Percentiles rank a stretch among this genome's conserved stretches.
phyloP scores from a whole-genome alignment of 192 early-diverging fungal genomes.

The Backusella australiensis region DNA sequence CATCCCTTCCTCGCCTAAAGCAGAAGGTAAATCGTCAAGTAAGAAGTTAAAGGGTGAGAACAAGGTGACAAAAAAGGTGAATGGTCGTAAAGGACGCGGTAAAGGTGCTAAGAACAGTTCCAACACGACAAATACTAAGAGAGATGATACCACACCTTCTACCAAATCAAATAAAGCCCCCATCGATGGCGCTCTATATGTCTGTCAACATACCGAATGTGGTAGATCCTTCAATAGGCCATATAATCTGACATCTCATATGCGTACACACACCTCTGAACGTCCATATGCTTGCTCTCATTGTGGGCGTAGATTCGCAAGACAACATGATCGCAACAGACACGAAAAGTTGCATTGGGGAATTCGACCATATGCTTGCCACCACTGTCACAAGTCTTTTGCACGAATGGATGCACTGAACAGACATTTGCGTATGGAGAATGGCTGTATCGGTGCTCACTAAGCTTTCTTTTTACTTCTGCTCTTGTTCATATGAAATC shows the following conservation, averaged over 20 bases:
- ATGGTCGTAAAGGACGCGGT: conserved; percentile 1
- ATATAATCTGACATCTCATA: conserved; percentile 76
- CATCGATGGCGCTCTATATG: conserved; percentile 7
- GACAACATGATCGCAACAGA: conserved; percentile 89
- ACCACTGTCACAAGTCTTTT: conserved; percentile 68
- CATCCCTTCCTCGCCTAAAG: background rate
- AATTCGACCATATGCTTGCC: conserved; percentile 66
- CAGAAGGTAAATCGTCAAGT: background rate
- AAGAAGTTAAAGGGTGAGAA: background rate
- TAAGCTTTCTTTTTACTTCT: background rate
- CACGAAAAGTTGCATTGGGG: conserved; percentile 76
- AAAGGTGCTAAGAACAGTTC: background rate
- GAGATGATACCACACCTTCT: background rate
- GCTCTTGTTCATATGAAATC: background rate
- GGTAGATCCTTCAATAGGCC: conserved; percentile 69
- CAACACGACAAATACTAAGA: background rate
- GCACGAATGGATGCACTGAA: conserved; percentile 74
- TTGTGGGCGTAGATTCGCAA: conserved; percentile 79
- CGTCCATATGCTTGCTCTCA: conserved; percentile 66
- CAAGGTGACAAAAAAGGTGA: conserved; percentile 4
- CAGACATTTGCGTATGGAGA: conserved; percentile 48
- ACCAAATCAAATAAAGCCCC: background rate
- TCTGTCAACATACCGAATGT: conserved; percentile 43
- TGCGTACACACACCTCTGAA: conserved; percentile 69
- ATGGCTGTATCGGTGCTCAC: conserved; percentile 21